A percentile compares a stretch with the other conserved stretches of the same genome.
Conservation (phyloP, 2,329 filamentous ascomycete genomes). For the Lecanosticta acicola region DNA sequence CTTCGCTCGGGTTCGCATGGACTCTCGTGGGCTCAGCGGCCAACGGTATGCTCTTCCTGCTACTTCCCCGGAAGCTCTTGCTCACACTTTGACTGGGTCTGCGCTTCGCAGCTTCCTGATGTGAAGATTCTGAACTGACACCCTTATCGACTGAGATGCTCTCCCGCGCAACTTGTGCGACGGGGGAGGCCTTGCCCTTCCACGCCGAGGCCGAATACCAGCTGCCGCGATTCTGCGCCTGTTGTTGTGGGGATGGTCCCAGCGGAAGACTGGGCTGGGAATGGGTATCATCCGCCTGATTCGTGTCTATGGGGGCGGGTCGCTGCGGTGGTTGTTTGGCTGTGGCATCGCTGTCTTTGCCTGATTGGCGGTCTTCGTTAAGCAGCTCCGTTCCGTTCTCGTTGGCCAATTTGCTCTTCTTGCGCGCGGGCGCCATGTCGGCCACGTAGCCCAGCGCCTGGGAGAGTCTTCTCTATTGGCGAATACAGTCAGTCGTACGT, state of each 20-base stretch:
- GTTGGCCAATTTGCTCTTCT: conserved; percentile 22
- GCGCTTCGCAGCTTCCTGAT: conserved; percentile 29
- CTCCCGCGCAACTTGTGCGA: conserved; percentile 43
- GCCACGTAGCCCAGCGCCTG: not conserved
- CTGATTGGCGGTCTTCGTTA: conserved; percentile 2
- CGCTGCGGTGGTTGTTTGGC: not conserved
- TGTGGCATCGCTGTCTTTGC: not conserved
- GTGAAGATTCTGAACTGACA: conserved; percentile 35
- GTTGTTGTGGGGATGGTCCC: not conserved
- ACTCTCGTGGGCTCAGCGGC: conserved; percentile 43
- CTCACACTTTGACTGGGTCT: conserved; percentile 32
- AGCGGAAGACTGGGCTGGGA: too few species aligned
- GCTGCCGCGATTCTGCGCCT: conserved; percentile 23
- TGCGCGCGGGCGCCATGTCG: conserved; percentile 22
- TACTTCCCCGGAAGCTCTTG: conserved; percentile 37
- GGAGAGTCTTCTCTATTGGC: not conserved
- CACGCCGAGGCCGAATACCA: conserved; percentile 43
- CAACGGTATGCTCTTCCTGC: conserved; percentile 42
- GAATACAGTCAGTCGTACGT: not conserved
- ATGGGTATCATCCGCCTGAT: not conserved
- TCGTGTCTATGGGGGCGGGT: not conserved
- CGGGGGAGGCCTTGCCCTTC: conserved; percentile 40
- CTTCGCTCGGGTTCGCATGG: conserved; percentile 36
- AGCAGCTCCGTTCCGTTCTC: conserved; percentile 15
- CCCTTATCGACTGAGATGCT: conserved; percentile 42